These are phyloP conservation scores for Phytophthora europaea DNA, from an alignment of 352 stramenopile species.

Conservation along the genomic window DNA sequence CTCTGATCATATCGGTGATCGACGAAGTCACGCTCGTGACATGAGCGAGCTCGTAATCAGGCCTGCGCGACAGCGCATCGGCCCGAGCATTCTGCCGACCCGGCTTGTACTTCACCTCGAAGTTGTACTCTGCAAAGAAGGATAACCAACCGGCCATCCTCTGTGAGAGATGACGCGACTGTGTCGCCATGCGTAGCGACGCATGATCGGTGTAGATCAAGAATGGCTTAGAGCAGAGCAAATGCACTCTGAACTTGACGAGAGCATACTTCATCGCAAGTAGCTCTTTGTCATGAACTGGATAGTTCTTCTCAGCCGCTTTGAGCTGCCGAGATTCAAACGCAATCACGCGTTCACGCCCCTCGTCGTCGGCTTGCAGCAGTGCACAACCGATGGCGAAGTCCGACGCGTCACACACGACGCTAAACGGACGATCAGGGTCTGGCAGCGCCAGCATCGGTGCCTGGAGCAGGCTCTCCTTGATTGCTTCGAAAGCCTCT, in stretches of 20 bases:
- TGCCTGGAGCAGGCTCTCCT: too few relatives aligned
- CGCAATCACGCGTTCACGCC: too few relatives aligned
- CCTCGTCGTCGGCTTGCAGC: too few relatives aligned
- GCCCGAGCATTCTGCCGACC: not conserved
- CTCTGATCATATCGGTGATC: too few relatives aligned
- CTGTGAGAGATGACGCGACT: not conserved
- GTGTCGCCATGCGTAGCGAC: not conserved
- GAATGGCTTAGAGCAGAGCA: not conserved
- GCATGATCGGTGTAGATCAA: not conserved
- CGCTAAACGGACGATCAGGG: too few relatives aligned
- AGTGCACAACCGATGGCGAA: too few relatives aligned
- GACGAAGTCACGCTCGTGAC: too few relatives aligned
- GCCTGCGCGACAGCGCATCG: not conserved
- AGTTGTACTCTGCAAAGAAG: constrained; percentile 3
- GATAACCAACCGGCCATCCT: constrained; percentile 4
- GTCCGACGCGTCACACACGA: too few relatives aligned
- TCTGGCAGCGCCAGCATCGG: too few relatives aligned
- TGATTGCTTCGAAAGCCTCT: too few relatives aligned
- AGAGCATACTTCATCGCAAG: constrained; percentile 11
- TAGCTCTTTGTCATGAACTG: not conserved
- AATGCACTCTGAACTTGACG: not conserved
- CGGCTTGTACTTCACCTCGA: constrained; percentile 4
- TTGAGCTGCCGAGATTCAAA: not conserved
- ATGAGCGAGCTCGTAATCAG: too few relatives aligned
- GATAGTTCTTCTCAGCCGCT: not conserved